Percentiles rank a stretch among this genome's conserved stretches.
These are phyloP conservation scores for Trametes elegans DNA, from an alignment of 768 basidiomycete genomes.

Conservation along the genomic window DNA sequence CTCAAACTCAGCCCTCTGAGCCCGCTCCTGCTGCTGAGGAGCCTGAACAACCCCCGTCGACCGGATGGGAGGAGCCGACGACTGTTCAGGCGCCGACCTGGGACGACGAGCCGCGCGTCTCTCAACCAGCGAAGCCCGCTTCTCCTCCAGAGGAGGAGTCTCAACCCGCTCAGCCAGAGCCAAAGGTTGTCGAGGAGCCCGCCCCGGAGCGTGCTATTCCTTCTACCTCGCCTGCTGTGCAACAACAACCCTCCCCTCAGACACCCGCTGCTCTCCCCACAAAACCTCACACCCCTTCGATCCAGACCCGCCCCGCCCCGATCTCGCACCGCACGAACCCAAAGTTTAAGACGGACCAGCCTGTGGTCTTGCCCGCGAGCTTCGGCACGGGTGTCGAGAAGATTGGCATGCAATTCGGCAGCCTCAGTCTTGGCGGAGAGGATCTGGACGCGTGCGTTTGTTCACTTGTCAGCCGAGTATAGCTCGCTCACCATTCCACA, in stretches of 20 bases:
- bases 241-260: slow-evolving; percentile 16
- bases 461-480: not conserved
- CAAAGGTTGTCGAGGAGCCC: slow-evolving; percentile 51
- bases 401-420: slow-evolving; percentile 89
- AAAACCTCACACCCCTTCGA: slow-evolving; percentile 41
- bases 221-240: slow-evolving; percentile 4
- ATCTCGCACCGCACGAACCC: slow-evolving; percentile 54
- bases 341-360: slow-evolving; percentile 74
- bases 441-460: slow-evolving; percentile 52
- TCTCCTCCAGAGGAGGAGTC: slow-evolving; percentile 20
- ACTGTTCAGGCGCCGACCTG: slow-evolving; percentile 36
- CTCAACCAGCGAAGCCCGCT: slow-evolving; percentile 23
- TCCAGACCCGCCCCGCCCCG: slow-evolving; percentile 51
- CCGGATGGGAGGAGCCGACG: slow-evolving; percentile 37
- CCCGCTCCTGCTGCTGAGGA: slow-evolving; percentile 22
- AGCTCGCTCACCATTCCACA: slow-evolving; percentile 15
- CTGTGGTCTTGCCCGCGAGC: slow-evolving; percentile 75
- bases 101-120: slow-evolving; percentile 34
- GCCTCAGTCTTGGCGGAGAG: slow-evolving; percentile 73
- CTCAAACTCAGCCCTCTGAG: slow-evolving; percentile 29
- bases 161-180: slow-evolving; percentile 15
- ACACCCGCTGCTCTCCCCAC: slow-evolving; percentile 31
- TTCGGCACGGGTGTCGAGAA: slow-evolving; percentile 68
- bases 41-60: slow-evolving; percentile 11
- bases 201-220: slow-evolving; percentile 31